Base-by-base conservation (phyloP, 306 rosid species). In the Cucumis hystrix region DNA sequence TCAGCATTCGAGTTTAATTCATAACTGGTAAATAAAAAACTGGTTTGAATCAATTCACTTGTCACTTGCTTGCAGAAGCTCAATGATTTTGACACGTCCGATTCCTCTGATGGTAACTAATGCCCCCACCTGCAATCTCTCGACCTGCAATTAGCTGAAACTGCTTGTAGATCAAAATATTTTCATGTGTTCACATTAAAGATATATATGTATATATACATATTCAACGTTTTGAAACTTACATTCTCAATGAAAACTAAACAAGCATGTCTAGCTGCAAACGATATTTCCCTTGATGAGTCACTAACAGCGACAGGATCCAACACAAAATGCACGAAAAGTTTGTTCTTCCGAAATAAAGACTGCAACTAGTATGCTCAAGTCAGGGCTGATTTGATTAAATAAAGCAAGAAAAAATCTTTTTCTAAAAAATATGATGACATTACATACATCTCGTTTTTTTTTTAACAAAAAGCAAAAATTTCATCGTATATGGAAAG, bases 251-350 rank as follows among this genome's bases (percentile, higher is more conserved):
- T 77, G 7, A 10, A 73, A 63, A 83, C 85, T 79, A 86, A 57
- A 65, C 87, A 86, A 57, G 86, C 89, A 77, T 82, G 78, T 77
- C 87, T 75, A 4, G 86, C 84, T 64, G 89, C 86, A 82, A 86
- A 86, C 20, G 87, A 84, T 45, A 83, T 79, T 78, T 86, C 89
- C 9, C 69, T 67, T n/a, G 87, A 80, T 70, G 82, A 47, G 55
- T 84, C 82, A 37, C 80, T 76, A 17, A 84, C 41, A 43, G 80
- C 68, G 58, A 84, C 78, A 47, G 87, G 89, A 69, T 84, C 87
- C 86, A 86, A 80, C 79, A 86, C 86, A 70, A 86, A 86, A 79
- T 84, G 87, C 81, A 86, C 89, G 72, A 86, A 86, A 35, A 84
- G 77, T 80, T 82, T 82, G 23, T 84, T 72, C 83, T 74, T 84